Evolutionary conservation across 768 basidiomycete genomes (phyloP).

Genomic region (Trametes maxima): DNA sequence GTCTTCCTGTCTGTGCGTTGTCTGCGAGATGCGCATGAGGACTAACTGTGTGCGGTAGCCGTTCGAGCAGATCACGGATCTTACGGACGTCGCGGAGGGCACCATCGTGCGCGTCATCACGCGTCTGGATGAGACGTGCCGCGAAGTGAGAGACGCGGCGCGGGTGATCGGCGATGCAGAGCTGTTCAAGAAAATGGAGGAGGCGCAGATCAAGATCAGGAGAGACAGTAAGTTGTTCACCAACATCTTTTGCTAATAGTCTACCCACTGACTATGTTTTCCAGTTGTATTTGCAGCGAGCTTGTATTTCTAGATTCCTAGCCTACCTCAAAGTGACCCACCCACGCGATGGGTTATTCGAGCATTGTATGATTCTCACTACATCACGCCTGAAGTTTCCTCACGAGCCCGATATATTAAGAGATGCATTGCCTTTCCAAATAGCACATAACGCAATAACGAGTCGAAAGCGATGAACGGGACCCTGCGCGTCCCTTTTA

Average conservation of each 20-base stretch:
- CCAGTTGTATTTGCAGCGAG: constrained; percentile 87
- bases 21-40: neutral
- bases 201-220: constrained; percentile 90
- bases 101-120: constrained; percentile 97
- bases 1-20: constrained; percentile 22
- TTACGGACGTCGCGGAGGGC: constrained; percentile 96
- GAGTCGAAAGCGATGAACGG: constrained; percentile 14
- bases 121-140: constrained; percentile 93
- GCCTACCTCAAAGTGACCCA: neutral
- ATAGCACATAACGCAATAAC: constrained; percentile 20
- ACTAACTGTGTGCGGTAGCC: constrained; percentile 54
- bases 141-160: constrained; percentile 96
- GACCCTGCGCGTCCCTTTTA: constrained; percentile 34
- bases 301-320: constrained; percentile 68
- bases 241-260: neutral
- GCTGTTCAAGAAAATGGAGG: constrained; percentile 98
- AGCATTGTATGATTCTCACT: neutral
- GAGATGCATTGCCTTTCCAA: constrained; percentile 23
- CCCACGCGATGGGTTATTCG: neutral
- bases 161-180: constrained; percentile 96
- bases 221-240: constrained; percentile 78
- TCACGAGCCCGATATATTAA: constrained; percentile 30
- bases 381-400: constrained; percentile 7
- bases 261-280: neutral
- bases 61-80: constrained; percentile 88